Conservation (phyloP, 495 filamentous ascomycete species). For the Beverwykella pulmonaria region DNA sequence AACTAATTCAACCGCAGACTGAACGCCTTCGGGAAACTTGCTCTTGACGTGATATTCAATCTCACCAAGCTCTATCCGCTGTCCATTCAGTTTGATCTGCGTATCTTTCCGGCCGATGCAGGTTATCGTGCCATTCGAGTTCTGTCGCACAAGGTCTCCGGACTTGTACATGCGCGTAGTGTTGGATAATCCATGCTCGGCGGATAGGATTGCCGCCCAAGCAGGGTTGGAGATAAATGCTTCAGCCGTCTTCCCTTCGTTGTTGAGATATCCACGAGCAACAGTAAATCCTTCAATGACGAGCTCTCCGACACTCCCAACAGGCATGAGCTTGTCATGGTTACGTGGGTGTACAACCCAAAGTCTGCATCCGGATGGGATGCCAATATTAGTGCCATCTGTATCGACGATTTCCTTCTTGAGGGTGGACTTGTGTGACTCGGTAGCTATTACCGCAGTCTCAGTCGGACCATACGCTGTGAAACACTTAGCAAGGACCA, state of each 20-base stretch:
- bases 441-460: conserved; percentile 14
- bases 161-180: conserved; percentile 43
- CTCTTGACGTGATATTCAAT: conserved; percentile 58
- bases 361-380: conserved; percentile 14
- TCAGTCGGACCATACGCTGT: conserved; percentile 33
- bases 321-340: conserved; percentile 45
- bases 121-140: conserved; percentile 51
- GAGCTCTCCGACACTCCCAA: conserved; percentile 54
- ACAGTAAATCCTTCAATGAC: conserved; percentile 42
- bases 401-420: conserved; percentile 13
- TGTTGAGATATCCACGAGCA: conserved; percentile 32
- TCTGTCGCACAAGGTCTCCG: conserved; percentile 47
- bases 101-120: conserved; percentile 50
- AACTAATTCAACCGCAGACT: conserved; percentile 30
- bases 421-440: conserved; percentile 5
- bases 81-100: conserved; percentile 49
- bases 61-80: conserved; percentile 52
- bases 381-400: conserved; percentile 23
- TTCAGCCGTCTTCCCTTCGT: conserved; percentile 26
- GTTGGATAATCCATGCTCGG: background rate
- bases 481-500: background rate
- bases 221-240: conserved; percentile 28
- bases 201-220: conserved; percentile 11
- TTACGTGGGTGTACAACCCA: conserved; percentile 51
- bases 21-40: conserved; percentile 24